Evolutionary conservation across 805 yeast species (phyloP).

Genomic region (Wickerhamomyces bovis): DNA sequence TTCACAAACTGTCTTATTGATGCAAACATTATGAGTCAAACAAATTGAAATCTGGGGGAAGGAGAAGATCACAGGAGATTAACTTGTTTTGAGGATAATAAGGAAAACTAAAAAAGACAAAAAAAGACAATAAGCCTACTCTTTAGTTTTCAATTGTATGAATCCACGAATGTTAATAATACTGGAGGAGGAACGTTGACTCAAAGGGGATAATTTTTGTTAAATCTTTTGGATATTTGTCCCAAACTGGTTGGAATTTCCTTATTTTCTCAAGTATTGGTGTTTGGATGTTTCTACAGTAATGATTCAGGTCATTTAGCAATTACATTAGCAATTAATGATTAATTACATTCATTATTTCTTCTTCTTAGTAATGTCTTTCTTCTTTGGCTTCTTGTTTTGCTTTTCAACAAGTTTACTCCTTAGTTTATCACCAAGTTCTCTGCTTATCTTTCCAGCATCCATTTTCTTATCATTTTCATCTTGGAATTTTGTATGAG

Average conservation of each 20-base stretch:
- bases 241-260: no score
- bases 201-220: no score
- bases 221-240: no score
- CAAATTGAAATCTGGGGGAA: neutral
- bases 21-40: slow-evolving; percentile 16
- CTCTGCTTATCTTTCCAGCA: slow-evolving; percentile 2
- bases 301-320: neutral
- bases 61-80: no score
- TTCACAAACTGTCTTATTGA: slow-evolving; percentile 27
- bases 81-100: neutral
- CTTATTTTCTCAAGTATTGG: neutral
- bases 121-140: no score
- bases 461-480: slow-evolving; percentile 4
- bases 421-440: slow-evolving; percentile 8
- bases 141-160: no score
- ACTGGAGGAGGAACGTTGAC: no score
- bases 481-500: slow-evolving; percentile 41
- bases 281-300: neutral
- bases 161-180: no score
- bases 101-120: neutral
- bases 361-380: neutral
- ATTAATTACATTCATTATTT: neutral
- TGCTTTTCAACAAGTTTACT: neutral
- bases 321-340: no score
- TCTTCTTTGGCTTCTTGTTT: neutral